phyloP scores from a whole-genome alignment of 768 basidiomycete genomes.

The Hypholoma sublateritium region DNA sequence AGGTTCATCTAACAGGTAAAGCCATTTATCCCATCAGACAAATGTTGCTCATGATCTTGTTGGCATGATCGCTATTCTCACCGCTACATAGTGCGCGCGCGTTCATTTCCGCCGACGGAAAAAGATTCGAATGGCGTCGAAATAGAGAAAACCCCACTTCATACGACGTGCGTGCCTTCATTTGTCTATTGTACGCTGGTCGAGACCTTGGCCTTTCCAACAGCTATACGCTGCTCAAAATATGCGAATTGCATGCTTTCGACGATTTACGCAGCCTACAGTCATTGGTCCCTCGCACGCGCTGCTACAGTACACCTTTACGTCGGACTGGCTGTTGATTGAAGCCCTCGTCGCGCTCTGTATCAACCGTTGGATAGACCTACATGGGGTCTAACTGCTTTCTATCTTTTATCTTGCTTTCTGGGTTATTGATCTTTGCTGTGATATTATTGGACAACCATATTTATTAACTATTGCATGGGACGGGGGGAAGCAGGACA shows the following conservation, averaged over 20 bases:
- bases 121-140: constrained; percentile 67
- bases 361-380: constrained; percentile 76
- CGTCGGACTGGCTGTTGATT: constrained; percentile 56
- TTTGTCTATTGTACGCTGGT: background rate
- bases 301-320: constrained; percentile 63
- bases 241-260: constrained; percentile 56
- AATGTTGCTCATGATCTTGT: constrained; percentile 8
- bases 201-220: constrained; percentile 8
- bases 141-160: constrained; percentile 43
- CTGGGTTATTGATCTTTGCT: constrained; percentile 14
- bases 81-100: constrained; percentile 50
- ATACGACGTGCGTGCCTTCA: constrained; percentile 57
- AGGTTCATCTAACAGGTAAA: constrained; percentile 51
- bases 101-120: constrained; percentile 57
- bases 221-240: constrained; percentile 52
- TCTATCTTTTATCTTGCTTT: constrained; percentile 21
- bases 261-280: constrained; percentile 49
- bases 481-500: constrained; percentile 14
- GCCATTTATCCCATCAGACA: constrained; percentile 11
- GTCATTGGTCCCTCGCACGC: constrained; percentile 66
- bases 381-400: constrained; percentile 41
- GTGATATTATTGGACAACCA: constrained; percentile 24
- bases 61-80: constrained; percentile 9
- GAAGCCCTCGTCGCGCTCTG: constrained; percentile 65
- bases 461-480: constrained; percentile 27